Percentiles rank a stretch among this genome's conserved stretches.
These are phyloP conservation scores for Alternaria triticimaculans DNA, from an alignment of 2,329 filamentous ascomycete species.

Conservation along the genomic window DNA sequence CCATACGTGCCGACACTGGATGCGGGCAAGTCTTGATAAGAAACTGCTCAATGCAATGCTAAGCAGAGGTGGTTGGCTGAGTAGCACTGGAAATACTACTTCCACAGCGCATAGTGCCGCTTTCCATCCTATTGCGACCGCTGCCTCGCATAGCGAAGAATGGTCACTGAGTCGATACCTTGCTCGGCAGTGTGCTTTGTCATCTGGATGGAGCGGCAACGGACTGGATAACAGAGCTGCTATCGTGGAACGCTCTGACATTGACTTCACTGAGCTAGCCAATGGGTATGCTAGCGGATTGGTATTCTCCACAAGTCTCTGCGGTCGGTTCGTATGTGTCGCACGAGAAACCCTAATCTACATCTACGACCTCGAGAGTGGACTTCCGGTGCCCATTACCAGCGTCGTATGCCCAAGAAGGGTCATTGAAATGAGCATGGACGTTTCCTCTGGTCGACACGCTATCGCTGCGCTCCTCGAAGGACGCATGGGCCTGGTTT, in stretches of 20 bases:
- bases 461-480: conserved; percentile 66
- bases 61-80: conserved; percentile 60
- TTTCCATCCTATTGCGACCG: not conserved
- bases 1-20: conserved; percentile 66
- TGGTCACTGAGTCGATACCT: conserved; percentile 57
- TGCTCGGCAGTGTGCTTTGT: conserved; percentile 59
- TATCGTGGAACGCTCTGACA: conserved; percentile 28
- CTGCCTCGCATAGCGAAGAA: conserved; percentile 21
- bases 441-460: conserved; percentile 63
- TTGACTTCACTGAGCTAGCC: conserved; percentile 46
- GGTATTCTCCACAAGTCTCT: conserved; percentile 63
- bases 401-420: conserved; percentile 63
- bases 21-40: conserved; percentile 62
- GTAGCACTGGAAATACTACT: conserved; percentile 8
- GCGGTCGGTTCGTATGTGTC: conserved; percentile 64
- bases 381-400: conserved; percentile 55
- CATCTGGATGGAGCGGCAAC: conserved; percentile 50
- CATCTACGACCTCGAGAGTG: conserved; percentile 58
- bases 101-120: not conserved
- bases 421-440: conserved; percentile 68
- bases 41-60: conserved; percentile 61
- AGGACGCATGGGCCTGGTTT: conserved; percentile 67
- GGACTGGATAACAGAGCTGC: conserved; percentile 26
- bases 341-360: conserved; percentile 62
- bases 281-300: conserved; percentile 38